Percentiles rank a stretch among this genome's conserved stretches.
Conservation (phyloP, 495 filamentous ascomycete species). For the Xylaria castorea region DNA sequence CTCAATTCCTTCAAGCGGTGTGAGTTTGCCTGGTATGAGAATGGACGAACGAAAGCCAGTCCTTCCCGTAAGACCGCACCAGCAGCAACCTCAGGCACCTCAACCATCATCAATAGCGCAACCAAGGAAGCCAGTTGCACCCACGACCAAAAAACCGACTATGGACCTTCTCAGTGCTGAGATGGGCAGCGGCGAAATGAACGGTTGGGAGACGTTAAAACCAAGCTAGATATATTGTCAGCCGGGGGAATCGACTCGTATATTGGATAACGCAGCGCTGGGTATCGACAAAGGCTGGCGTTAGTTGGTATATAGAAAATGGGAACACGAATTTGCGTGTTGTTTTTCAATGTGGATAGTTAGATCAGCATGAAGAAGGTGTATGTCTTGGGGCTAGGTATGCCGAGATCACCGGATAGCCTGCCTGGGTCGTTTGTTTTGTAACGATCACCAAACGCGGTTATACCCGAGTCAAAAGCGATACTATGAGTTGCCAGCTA, state of each 20-base stretch:
- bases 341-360: not conserved
- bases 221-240: conserved; percentile 35
- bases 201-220: conserved; percentile 57
- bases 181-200: conserved; percentile 44
- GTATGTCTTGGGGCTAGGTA: not conserved
- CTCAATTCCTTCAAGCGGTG: conserved; percentile 21
- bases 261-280: not conserved
- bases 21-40: conserved; percentile 36
- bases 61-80: conserved; percentile 30
- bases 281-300: not conserved
- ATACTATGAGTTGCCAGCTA: not conserved
- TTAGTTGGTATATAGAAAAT: conserved; percentile 14
- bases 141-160: conserved; percentile 26
- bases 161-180: conserved; percentile 52
- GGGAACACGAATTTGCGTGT: not conserved
- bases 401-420: not conserved
- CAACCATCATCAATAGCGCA: conserved; percentile 34
- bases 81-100: conserved; percentile 28
- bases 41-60: conserved; percentile 33
- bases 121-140: conserved; percentile 33
- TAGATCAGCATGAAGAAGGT: not conserved
- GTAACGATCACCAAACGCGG: not conserved
- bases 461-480: not conserved
- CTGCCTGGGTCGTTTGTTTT: not conserved
- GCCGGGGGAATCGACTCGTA: not conserved